Evolutionary conservation across 345 rosid species (phyloP), one percentile per base, ranked within the genome.

Genomic region (Ceriops zippeliana): DNA sequence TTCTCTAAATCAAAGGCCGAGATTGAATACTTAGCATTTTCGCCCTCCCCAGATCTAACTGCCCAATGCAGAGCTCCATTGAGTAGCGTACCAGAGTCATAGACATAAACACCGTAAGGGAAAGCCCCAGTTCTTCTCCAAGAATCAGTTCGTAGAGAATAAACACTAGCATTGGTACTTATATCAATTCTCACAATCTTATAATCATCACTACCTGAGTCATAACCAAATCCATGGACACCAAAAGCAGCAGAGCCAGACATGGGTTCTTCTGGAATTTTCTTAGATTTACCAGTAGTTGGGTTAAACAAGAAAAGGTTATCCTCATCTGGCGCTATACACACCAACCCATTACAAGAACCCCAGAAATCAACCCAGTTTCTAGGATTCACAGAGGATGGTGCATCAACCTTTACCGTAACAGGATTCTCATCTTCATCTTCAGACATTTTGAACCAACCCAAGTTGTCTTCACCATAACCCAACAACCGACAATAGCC

Each of bases 261-360:
- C 63, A 16, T 21, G 5, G 28, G 5, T 34, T 21, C 79, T 10
- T 27, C 31, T 0, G 71, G 72, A 35, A 84, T 64, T 62, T 67
- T 80, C 79, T 67, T 82, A 19, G 78, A 82, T 49, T 80, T 86
- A 67, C 75, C 73, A 7, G 78, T 84, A 66, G 81, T 73, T 30
- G 84, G 88, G 46, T 82, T 84, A 47, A 78, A 78, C 75, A 84
- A 75, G 72, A 71, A 80, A n/a, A 73, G n/a, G 64, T 60, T 66
- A 7, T 58, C 70, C 62, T 70, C 78, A 3, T 72, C 62, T 0
- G 78, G 76, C 37, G 81, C 78, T 9, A 82, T 78, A 58, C 86
- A 85, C 26, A 82, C 67, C 62, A 85, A 74, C 11, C 86, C 88
- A 47, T 82, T 66, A 9, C 80, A 76, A 67, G 88, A 84, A 38